These are phyloP conservation scores for Thalassiosira sp. DNA, from an alignment of 352 stramenopile species.

Conservation along the genomic window DNA sequence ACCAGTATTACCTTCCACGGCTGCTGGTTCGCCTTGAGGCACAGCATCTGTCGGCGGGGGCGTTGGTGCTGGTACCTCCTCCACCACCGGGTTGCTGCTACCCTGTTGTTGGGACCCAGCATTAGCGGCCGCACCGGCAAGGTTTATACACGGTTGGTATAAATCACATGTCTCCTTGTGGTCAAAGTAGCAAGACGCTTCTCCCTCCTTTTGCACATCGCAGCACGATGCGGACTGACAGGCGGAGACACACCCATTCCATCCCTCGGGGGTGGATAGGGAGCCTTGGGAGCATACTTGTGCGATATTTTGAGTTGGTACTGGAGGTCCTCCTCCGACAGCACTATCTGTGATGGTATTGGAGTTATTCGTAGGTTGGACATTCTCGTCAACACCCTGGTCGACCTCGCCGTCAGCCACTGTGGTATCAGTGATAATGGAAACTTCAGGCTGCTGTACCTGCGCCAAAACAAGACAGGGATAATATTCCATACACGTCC, in stretches of 20 bases:
- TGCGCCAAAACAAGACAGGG: constrained; percentile 12
- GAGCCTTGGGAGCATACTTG: neutral
- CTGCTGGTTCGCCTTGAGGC: neutral
- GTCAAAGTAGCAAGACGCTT: neutral
- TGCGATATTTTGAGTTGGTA: neutral
- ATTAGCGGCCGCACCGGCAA: neutral
- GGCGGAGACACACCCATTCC: neutral
- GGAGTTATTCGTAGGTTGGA: too few relatives aligned
- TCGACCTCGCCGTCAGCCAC: neutral
- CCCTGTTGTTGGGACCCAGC: too few relatives aligned
- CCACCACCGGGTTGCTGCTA: too few relatives aligned
- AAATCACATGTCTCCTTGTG: neutral
- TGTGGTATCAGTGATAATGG: neutral
- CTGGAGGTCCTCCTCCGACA: neutral
- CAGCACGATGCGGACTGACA: neutral
- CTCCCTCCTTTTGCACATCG: neutral
- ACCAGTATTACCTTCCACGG: too few relatives aligned
- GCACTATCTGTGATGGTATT: too few relatives aligned
- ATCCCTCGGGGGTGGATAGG: neutral
- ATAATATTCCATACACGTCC: constrained; percentile 18
- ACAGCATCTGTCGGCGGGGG: neutral
- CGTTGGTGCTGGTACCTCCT: neutral
- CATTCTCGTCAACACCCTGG: neutral
- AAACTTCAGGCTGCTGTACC: neutral
- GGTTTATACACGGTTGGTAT: neutral